These are phyloP conservation scores for Aspergillus vadensis DNA, from an alignment of 2,329 filamentous ascomycete species.

Conservation along the genomic window DNA sequence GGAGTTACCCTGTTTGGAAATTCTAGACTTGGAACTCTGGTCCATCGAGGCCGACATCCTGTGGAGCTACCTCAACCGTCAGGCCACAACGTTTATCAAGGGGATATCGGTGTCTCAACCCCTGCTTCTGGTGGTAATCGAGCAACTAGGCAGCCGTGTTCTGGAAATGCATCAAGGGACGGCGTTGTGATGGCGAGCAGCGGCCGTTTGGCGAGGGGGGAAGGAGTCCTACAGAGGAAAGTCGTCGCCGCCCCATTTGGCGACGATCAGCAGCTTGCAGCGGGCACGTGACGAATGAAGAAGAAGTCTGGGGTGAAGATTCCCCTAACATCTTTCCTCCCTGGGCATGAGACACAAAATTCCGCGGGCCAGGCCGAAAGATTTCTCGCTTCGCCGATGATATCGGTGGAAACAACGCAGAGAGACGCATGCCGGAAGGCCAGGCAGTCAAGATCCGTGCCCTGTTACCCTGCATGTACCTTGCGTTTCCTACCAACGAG, in stretches of 20 bases:
- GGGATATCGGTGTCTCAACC: slow-evolving; percentile 7
- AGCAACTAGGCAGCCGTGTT: slow-evolving; percentile 8
- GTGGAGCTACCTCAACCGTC: not conserved
- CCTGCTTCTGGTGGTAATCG: slow-evolving; percentile 1
- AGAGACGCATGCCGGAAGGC: slow-evolving; percentile 3
- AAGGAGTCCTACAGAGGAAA: slow-evolving; percentile 8
- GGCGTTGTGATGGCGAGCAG: not conserved
- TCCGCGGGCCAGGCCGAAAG: slow-evolving; percentile 9
- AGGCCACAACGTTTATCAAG: slow-evolving; percentile 2
- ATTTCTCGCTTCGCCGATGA: slow-evolving; percentile 5
- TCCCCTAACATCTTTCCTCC: slow-evolving; percentile 1
- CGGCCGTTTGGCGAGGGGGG: not conserved
- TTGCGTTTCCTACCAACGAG: not conserved
- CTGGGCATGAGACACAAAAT: slow-evolving; percentile 10
- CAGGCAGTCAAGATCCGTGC: not conserved
- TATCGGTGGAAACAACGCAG: slow-evolving; percentile 1
- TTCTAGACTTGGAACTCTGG: slow-evolving; percentile 7
- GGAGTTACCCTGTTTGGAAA: slow-evolving; percentile 2
- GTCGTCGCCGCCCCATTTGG: slow-evolving; percentile 5
- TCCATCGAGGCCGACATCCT: not conserved
- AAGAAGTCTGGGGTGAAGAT: not conserved
- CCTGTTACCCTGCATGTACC: not conserved
- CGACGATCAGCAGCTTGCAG: slow-evolving; percentile 4
- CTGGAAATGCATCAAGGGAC: not conserved
- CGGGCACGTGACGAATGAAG: not conserved